These are phyloP conservation scores for Boehmeria nivea DNA, from an alignment of 306 rosid species.

Conservation along the genomic window DNA sequence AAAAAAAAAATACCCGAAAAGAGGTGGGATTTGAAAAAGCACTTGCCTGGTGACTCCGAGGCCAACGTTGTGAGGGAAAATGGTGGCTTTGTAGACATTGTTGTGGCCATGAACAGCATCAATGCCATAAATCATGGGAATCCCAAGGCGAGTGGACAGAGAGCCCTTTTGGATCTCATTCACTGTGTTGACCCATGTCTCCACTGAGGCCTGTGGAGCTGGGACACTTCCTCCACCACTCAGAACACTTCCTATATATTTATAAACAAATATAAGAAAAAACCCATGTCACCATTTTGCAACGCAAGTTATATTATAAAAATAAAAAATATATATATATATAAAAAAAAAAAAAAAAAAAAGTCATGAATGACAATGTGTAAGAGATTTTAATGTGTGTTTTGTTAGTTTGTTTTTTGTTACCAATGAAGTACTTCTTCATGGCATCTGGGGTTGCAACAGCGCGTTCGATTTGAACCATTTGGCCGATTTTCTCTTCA, in stretches of 20 bases:
- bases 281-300: background rate
- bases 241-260: conserved; percentile 74
- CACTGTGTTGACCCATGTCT: conserved; percentile 70
- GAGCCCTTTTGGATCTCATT: conserved; percentile 73
- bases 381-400: background rate
- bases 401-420: background rate
- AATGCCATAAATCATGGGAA: conserved; percentile 96
- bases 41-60: conserved; percentile 94
- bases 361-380: background rate
- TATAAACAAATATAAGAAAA: too few relatives aligned
- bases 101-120: conserved; percentile 98
- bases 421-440: conserved; percentile 72
- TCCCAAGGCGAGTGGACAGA: conserved; percentile 77
- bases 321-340: background rate
- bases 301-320: background rate
- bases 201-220: conserved; percentile 66
- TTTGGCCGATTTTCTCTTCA: conserved; percentile 86
- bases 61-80: conserved; percentile 92
- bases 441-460: conserved; percentile 62
- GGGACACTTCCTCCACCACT: conserved; percentile 99
- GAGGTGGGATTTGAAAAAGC: background rate
- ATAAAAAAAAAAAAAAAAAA: background rate
- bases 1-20: background rate
- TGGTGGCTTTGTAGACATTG: conserved; percentile 74
- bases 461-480: conserved; percentile 76